Percentiles rank a stretch among this genome's conserved stretches.
These are phyloP conservation scores for Zalaria sp. DNA, from an alignment of 2,329 filamentous ascomycete species.

Conservation along the genomic window DNA sequence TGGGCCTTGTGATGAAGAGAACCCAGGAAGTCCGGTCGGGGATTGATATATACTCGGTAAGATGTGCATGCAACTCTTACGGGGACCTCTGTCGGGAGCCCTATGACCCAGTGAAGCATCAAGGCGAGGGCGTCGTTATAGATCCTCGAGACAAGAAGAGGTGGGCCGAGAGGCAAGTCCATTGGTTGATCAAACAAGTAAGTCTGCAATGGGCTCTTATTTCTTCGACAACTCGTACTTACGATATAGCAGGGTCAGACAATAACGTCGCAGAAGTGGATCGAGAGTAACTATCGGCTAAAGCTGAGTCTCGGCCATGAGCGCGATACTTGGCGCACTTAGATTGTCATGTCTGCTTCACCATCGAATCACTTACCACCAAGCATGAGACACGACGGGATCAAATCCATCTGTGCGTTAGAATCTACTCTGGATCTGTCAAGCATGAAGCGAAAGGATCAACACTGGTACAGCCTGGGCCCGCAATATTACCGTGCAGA, in stretches of 20 bases:
- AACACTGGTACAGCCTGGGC: slow-evolving; percentile 1
- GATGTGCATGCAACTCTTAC: slow-evolving; percentile 4
- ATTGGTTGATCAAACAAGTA: slow-evolving; percentile 8
- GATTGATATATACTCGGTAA: slow-evolving; percentile 1
- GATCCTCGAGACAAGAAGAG: slow-evolving; percentile 7
- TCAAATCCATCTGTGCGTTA: slow-evolving; percentile 2
- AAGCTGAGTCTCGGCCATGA: slow-evolving; percentile 6
- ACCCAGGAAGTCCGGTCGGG: slow-evolving; percentile 1
- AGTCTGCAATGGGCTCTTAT: not conserved
- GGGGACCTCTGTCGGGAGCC: slow-evolving; percentile 3
- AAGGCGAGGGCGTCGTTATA: slow-evolving; percentile 2
- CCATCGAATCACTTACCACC: not conserved
- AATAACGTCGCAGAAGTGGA: slow-evolving; percentile 1
- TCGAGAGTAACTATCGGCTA: slow-evolving; percentile 4
- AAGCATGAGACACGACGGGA: not conserved
- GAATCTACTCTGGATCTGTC: not conserved
- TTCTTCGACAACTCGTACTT: not conserved
- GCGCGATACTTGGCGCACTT: slow-evolving; percentile 4
- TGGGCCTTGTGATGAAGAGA: slow-evolving; percentile 6
- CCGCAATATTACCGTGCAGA: slow-evolving; percentile 1
- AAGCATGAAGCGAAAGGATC: slow-evolving; percentile 3
- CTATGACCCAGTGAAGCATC: slow-evolving; percentile 5
- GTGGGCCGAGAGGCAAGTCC: slow-evolving; percentile 8
- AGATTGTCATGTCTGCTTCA: slow-evolving; percentile 2
- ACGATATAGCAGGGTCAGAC: slow-evolving; percentile 5